Percentiles rank a stretch among this genome's conserved stretches.
Conservation (phyloP, 148 eudicot genomes). For the Chenopodium quinoa region DNA sequence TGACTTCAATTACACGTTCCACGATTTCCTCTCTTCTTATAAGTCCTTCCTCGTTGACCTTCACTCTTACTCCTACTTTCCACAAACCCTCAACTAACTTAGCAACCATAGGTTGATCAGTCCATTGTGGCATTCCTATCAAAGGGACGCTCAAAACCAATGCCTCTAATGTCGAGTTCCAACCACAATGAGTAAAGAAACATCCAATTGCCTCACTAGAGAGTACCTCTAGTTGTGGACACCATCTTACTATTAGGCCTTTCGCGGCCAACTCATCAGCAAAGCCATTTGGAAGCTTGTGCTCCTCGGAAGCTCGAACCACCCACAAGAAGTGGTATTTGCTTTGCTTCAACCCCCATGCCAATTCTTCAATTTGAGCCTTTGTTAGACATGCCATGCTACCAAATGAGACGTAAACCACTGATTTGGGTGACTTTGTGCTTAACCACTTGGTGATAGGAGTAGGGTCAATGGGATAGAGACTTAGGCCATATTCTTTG, state of each 20-base stretch:
- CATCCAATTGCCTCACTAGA: slow-evolving; percentile 36
- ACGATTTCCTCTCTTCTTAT: slow-evolving; percentile 39
- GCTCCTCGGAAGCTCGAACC: slow-evolving; percentile 28
- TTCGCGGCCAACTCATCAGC: slow-evolving; percentile 9
- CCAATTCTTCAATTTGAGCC: slow-evolving; percentile 42
- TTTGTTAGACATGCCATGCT: slow-evolving; percentile 37
- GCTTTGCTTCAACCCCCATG: slow-evolving; percentile 32
- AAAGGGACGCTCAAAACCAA: slow-evolving; percentile 41
- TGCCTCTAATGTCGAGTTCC: slow-evolving; percentile 46
- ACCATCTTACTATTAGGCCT: slow-evolving; percentile 40
- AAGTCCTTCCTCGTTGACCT: slow-evolving; percentile 35
- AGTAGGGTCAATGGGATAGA: slow-evolving; percentile 25
- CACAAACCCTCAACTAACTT: slow-evolving; percentile 48
- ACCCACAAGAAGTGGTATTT: slow-evolving; percentile 38
- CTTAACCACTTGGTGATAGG: slow-evolving; percentile 31
- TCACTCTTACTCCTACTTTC: slow-evolving; percentile 49
- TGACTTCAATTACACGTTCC: slow-evolving; percentile 34
- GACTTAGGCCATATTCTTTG: slow-evolving; percentile 34
- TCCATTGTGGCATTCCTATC: slow-evolving; percentile 56
- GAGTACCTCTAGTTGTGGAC: slow-evolving; percentile 41
- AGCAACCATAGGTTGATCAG: slow-evolving; percentile 46
- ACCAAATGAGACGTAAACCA: slow-evolving; percentile 49
- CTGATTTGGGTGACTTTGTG: slow-evolving; percentile 41
- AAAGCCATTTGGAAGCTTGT: slow-evolving; percentile 25
- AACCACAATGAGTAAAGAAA: slow-evolving; percentile 45